Conservation (phyloP, 129 eudicot genomes). For the Lonicera japonica region DNA sequence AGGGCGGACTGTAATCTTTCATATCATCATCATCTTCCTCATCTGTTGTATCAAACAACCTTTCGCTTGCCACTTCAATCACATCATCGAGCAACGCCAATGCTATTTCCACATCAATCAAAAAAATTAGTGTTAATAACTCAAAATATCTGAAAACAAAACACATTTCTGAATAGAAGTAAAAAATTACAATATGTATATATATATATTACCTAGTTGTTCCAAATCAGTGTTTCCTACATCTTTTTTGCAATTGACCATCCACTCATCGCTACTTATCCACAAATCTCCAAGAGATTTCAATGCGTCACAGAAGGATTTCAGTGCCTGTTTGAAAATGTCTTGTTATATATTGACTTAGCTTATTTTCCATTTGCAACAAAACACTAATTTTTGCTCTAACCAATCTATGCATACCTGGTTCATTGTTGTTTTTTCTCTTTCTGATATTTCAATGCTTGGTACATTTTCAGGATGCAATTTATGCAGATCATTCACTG, state of each 20-base stretch:
- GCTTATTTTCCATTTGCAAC: neutral
- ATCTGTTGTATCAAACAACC: slow-evolving; percentile 46
- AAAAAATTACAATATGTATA: neutral
- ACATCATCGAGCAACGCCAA: slow-evolving; percentile 65
- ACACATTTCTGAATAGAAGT: neutral
- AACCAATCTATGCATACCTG: slow-evolving; percentile 36
- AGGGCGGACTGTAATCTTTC: slow-evolving; percentile 25
- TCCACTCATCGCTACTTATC: slow-evolving; percentile 54
- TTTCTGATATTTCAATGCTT: slow-evolving; percentile 24
- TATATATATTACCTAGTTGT: slow-evolving; percentile 31
- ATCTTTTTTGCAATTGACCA: slow-evolving; percentile 40
- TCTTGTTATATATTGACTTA: neutral
- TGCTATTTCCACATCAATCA: slow-evolving; percentile 26
- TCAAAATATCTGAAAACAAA: neutral
- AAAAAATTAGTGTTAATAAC: neutral
- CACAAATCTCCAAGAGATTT: slow-evolving; percentile 61
- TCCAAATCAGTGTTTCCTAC: slow-evolving; percentile 37
- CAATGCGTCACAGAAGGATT: slow-evolving; percentile 59
- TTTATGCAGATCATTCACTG: slow-evolving; percentile 58
- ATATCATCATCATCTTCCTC: slow-evolving; percentile 54
- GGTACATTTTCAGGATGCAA: slow-evolving; percentile 46
- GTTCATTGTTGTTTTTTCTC: slow-evolving; percentile 34
- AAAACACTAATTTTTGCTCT: neutral
- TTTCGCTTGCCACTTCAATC: slow-evolving; percentile 59
- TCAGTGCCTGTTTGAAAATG: slow-evolving; percentile 42